A percentile compares a stretch with the other conserved stretches of the same genome.
Conservation (phyloP, 2,329 filamentous ascomycete species). For the Colletotrichum aenigma region DNA sequence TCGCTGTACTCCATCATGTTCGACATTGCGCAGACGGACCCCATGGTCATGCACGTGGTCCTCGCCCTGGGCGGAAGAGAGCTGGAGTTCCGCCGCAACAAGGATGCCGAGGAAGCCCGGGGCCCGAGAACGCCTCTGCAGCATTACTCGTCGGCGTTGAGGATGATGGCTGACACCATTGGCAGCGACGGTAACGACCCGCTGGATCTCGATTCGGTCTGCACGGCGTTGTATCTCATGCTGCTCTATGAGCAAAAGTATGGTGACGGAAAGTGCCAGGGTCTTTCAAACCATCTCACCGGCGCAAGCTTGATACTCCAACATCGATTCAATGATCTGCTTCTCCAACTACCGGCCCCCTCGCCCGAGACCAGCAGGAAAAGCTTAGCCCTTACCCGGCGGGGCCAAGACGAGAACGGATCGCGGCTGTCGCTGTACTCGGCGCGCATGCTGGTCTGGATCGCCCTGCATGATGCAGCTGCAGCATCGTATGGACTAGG, state of each 20-base stretch:
- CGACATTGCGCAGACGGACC: constrained; percentile 31
- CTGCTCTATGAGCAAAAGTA: constrained; percentile 41
- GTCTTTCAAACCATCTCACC: constrained; percentile 33
- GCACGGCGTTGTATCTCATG: constrained; percentile 37
- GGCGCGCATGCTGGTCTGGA: constrained; percentile 36
- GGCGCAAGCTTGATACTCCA: constrained; percentile 34
- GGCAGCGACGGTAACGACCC: constrained; percentile 22
- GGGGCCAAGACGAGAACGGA: background rate
- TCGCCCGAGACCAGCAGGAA: constrained; percentile 15
- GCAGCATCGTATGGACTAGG: constrained; percentile 35
- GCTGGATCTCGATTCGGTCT: constrained; percentile 32
- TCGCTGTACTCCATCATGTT: constrained; percentile 39
- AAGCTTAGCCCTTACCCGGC: background rate
- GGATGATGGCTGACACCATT: constrained; percentile 32
- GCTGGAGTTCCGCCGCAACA: constrained; percentile 28
- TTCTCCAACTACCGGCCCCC: constrained; percentile 7
- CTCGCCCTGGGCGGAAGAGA: constrained; percentile 35
- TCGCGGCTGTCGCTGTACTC: constrained; percentile 32
- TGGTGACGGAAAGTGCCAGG: constrained; percentile 34
- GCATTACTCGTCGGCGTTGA: constrained; percentile 35
- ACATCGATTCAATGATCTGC: constrained; percentile 23
- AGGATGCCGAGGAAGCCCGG: background rate
- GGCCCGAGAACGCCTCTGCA: constrained; percentile 22
- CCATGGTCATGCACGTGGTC: constrained; percentile 40
- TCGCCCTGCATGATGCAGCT: constrained; percentile 32